Evolutionary conservation across 345 rosid species (phyloP), one percentile per base, ranked within the genome.

Genomic region (Luvunga scandens): DNA sequence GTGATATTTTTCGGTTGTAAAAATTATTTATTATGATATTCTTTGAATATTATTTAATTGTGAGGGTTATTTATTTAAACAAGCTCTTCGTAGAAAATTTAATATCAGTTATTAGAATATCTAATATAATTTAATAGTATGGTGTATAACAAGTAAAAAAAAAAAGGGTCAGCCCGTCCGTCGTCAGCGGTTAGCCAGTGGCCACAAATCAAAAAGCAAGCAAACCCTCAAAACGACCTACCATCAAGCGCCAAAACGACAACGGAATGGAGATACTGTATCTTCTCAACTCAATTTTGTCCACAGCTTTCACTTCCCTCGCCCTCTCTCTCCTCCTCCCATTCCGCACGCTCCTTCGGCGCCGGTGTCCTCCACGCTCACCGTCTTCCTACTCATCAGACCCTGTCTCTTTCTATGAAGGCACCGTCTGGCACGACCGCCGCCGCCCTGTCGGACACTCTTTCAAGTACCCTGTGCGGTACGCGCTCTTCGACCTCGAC

Each of bases 371-470:
- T 12, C 45, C 62, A 59, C 77, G 75, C 83, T 27, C 84, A 76
- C 30, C 74, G 34, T 16, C 16, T 9, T 62, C 45, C 24, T 8
- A 79, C 65, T 16, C 74, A 9, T 45, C 77, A 13, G 56, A 82
- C 6, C 30, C 66, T 7, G 83, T 86, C 42, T 78, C 78, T 4
- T 88, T 86, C 75, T 95, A 93, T 78, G 80, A 93, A 86, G 98
- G 98, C 79, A 86, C 84, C 31, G 97, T 95, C 42, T 91, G 91
- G 93, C 98, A 95, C 83, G 88, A 91, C 80, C 97, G 97, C 69
- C 92, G 93, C 83, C 95, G 85, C 27, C 98, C 98, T 48, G 88
- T 86, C 76, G 88, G 82, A 34, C 95, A 95, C 78, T 87, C 92
- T 0, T 93, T 95, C 79, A 86, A 79, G 24, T 92, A 91, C 86